These are phyloP conservation scores for Pythium rhizo-oryzae DNA, from an alignment of 352 stramenopile genomes.

Conservation along the genomic window DNA sequence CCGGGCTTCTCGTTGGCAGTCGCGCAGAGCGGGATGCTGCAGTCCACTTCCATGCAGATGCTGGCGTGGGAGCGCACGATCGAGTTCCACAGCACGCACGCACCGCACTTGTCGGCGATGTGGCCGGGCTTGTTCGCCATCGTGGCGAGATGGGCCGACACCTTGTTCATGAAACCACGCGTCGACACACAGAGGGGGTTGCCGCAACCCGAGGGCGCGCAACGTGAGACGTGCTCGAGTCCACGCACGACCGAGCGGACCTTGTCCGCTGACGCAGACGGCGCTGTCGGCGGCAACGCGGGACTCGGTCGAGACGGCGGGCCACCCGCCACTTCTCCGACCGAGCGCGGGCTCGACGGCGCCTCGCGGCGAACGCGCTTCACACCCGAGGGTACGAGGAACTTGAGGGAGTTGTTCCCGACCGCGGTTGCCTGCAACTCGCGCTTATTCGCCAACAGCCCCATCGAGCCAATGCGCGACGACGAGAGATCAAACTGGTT, in stretches of 20 bases:
- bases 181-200: constrained; percentile 36
- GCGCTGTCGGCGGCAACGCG: constrained; percentile 3
- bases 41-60: constrained; percentile 34
- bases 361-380: constrained; percentile 27
- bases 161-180: constrained; percentile 31
- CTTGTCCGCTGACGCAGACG: constrained; percentile 27
- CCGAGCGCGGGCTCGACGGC: constrained; percentile 22
- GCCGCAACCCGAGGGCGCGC: constrained; percentile 21
- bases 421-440: constrained; percentile 6
- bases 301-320: not conserved
- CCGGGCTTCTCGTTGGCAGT: constrained; percentile 8
- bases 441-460: not conserved
- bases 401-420: constrained; percentile 27
- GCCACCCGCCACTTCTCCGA: constrained; percentile 18
- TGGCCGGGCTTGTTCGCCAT: constrained; percentile 29
- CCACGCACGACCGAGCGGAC: constrained; percentile 33
- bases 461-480: not conserved
- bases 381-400: constrained; percentile 19
- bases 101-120: constrained; percentile 23
- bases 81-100: constrained; percentile 30
- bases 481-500: constrained; percentile 19
- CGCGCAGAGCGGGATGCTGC: constrained; percentile 26
- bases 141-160: constrained; percentile 28
- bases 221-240: constrained; percentile 32
- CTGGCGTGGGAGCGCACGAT: constrained; percentile 29